Evolutionary conservation across 2,329 filamentous ascomycete genomes (phyloP).

Genomic region (Ambrosiella xylebori): DNA sequence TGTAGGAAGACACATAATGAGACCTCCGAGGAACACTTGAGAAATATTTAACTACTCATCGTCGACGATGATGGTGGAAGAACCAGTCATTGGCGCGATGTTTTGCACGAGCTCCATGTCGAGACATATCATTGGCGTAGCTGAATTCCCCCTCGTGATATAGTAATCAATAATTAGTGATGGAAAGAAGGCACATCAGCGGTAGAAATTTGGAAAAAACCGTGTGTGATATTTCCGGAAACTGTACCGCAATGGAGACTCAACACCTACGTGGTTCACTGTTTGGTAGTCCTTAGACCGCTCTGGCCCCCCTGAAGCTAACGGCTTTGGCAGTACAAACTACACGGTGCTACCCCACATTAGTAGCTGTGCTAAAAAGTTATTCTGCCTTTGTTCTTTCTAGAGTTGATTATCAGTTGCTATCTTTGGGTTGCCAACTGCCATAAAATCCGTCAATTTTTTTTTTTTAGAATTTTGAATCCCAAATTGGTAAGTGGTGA

Average conservation of each 20-base stretch:
- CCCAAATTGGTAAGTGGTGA: background rate
- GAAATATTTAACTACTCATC: background rate
- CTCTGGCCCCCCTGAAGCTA: too few relatives aligned
- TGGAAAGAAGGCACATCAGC: background rate
- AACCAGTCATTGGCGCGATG: background rate
- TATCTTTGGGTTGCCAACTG: background rate
- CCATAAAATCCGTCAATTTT: background rate
- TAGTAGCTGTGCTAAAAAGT: background rate
- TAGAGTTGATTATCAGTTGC: background rate
- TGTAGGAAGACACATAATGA: background rate
- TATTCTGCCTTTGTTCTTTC: background rate
- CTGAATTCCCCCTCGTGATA: background rate
- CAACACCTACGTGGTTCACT: too few relatives aligned
- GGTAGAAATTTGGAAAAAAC: background rate
- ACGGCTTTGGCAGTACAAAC: background rate
- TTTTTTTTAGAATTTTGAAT: background rate
- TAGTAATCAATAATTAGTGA: background rate
- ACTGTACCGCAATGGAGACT: background rate
- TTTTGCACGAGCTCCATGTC: background rate
- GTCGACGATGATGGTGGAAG: background rate
- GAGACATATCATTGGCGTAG: conserved; percentile 2
- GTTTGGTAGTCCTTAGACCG: too few relatives aligned
- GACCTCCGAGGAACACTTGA: background rate
- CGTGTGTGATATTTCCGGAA: background rate
- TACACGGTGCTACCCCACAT: background rate